phyloP scores from a whole-genome alignment of 2,329 filamentous ascomycete species.

The Pyrenophora teres region DNA sequence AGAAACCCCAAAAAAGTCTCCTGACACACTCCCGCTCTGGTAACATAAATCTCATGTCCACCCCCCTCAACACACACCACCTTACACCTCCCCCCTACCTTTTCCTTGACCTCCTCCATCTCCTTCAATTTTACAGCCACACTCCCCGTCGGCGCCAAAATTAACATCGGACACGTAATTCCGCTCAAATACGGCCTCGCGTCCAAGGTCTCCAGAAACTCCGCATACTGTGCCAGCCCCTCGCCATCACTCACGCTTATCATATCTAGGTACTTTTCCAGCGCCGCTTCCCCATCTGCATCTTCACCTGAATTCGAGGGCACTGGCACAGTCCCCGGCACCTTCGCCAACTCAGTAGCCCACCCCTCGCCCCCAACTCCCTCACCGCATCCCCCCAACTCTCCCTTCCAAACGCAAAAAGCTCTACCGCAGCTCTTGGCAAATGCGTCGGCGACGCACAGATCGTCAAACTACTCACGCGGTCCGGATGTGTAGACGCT shows the following conservation, averaged over 20 bases:
- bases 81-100: conserved; percentile 20
- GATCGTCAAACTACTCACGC: conserved; percentile 38
- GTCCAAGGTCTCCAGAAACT: conserved; percentile 41
- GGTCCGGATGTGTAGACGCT: conserved; percentile 38
- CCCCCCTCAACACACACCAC: conserved; percentile 35
- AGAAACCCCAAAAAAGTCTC: conserved; percentile 46
- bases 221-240: conserved; percentile 43
- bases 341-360: conserved; percentile 33
- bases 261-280: conserved; percentile 40
- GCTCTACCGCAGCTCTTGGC: conserved; percentile 30
- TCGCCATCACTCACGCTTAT: conserved; percentile 34
- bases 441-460: conserved; percentile 41
- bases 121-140: conserved; percentile 39
- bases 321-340: conserved; percentile 39
- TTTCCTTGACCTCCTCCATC: conserved; percentile 23
- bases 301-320: not conserved
- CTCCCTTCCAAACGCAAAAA: conserved; percentile 36
- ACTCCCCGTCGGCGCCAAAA: conserved; percentile 42
- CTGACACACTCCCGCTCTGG: conserved; percentile 35
- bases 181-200: conserved; percentile 32
- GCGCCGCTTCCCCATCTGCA: conserved; percentile 25
- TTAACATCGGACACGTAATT: conserved; percentile 40
- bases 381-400: conserved; percentile 40
- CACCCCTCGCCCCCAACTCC: conserved; percentile 41
- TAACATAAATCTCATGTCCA: conserved; percentile 47